phyloP scores from a whole-genome alignment of 2,329 filamentous ascomycete species.

The Moelleriella libera region DNA sequence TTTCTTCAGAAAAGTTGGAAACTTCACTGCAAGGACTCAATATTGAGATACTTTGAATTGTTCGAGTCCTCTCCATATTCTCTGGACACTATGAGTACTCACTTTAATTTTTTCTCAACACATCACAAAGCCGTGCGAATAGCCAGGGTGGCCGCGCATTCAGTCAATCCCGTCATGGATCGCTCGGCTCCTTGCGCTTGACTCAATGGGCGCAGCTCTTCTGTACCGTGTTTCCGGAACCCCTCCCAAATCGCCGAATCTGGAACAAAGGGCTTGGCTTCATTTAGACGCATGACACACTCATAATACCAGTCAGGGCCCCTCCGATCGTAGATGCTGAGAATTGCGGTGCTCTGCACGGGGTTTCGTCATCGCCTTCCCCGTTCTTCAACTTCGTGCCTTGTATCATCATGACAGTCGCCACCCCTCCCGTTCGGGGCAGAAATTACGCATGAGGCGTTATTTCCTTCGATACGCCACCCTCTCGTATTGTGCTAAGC shows the following conservation, averaged over 20 bases:
- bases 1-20: too few species aligned
- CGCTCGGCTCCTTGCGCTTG: too few species aligned
- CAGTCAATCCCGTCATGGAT: too few species aligned
- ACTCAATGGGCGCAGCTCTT: background rate
- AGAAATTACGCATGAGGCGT: background rate
- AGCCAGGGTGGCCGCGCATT: too few species aligned
- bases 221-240: background rate
- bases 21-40: too few species aligned
- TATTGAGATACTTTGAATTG: too few species aligned
- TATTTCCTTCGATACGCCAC: background rate
- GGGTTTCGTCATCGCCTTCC: background rate
- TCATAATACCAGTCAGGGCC: background rate
- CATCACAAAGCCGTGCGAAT: too few species aligned
- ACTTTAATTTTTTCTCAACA: too few species aligned
- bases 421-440: background rate
- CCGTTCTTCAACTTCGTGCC: background rate
- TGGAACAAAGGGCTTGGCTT: background rate
- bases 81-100: too few species aligned
- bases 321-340: too few species aligned
- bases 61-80: too few species aligned
- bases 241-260: background rate
- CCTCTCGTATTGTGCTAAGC: constrained; percentile 9
- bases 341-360: background rate
- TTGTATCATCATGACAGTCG: too few species aligned
- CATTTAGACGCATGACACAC: background rate